Evolutionary conservation across 805 yeast genomes (phyloP).

Genomic region (Starmerella khaoyaiensis): DNA sequence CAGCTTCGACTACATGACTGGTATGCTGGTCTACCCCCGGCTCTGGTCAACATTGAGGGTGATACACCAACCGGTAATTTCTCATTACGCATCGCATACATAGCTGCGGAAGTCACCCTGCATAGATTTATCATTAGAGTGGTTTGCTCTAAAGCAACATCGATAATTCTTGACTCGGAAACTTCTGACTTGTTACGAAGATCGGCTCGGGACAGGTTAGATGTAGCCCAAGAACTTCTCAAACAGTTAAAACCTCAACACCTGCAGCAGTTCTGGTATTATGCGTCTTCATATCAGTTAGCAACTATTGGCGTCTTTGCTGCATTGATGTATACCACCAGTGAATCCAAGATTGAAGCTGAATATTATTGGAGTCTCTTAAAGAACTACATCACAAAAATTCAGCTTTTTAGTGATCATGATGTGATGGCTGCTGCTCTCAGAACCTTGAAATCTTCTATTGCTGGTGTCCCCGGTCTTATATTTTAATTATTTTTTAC

Average conservation of each 20-base stretch:
- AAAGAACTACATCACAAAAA: constrained; percentile 60
- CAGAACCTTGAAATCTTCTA: constrained; percentile 53
- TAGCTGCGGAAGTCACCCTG: constrained; percentile 76
- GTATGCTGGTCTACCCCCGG: constrained; percentile 27
- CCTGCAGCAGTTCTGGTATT: constrained; percentile 81
- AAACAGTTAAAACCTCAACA: constrained; percentile 68
- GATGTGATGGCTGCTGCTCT: constrained; percentile 69
- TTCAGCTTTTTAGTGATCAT: constrained; percentile 61
- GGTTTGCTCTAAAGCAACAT: constrained; percentile 23
- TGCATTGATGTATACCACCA: constrained; percentile 58
- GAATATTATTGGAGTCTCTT: constrained; percentile 52
- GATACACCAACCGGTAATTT: constrained; percentile 42
- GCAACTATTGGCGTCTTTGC: constrained; percentile 83
- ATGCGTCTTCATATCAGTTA: constrained; percentile 63
- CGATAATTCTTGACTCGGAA: constrained; percentile 37
- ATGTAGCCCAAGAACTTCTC: constrained; percentile 72
- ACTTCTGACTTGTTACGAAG: constrained; percentile 57
- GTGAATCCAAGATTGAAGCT: constrained; percentile 44
- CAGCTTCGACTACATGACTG: constrained; percentile 29
- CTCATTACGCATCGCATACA: constrained; percentile 69
- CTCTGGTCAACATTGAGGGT: constrained; percentile 18
- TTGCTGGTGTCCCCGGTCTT: constrained; percentile 52
- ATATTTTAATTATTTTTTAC: constrained; percentile 6
- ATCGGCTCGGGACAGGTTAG: constrained; percentile 71
- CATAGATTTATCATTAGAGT: constrained; percentile 42